Base-by-base conservation (phyloP, 176 grass and related monocot species). In the Carex scoparia region DNA sequence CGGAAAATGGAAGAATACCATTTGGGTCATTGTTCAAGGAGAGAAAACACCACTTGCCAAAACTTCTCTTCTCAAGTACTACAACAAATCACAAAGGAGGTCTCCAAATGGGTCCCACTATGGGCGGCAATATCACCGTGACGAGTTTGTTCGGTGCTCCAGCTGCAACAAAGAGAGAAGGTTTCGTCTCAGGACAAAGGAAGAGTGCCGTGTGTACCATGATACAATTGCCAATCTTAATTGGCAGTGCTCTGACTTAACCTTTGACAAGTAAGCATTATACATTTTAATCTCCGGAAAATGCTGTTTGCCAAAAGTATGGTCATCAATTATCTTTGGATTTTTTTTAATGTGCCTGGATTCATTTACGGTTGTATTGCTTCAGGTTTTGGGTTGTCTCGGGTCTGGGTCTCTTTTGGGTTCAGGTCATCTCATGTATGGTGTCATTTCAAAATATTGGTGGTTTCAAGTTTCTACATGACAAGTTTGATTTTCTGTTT, bases 1-100 rank as follows among this genome's bases (percentile, higher is more conserved):
- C 42, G 91, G 90, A 77, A 98, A 95, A 87, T 98, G 95, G 95
- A 98, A 91, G 86, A 98, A 94, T 90, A 98, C 85, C 30, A 87
- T 98, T 68, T 98, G 95, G 95, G 88, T 93, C 33, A 98, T 98
- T 57, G 85, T 94, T 82, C 80, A 93, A 88, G 95, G 95, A 54
- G 93, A 93, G 48, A 98, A 98, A 32, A 91, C 94, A 49, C 91
- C 95, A 72, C 61, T 98, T 19, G 84, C 87, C 60, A 98, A 95
- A 84, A 95, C 95, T 4, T 85, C 85, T 69, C 71, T 98, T 65
- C 91, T 98, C 44, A 94, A 90, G 78, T 95, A 98, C 89, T 95
- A 98, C 87, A 88, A 83, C 35, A 37, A 81, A 78, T 85, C 91
- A 2, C 91, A 85, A 48, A 98, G 88, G 58, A 62, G 79, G 84